Conservation (phyloP, 176 grass and related monocot genomes). For the Melocanna baccifera region DNA sequence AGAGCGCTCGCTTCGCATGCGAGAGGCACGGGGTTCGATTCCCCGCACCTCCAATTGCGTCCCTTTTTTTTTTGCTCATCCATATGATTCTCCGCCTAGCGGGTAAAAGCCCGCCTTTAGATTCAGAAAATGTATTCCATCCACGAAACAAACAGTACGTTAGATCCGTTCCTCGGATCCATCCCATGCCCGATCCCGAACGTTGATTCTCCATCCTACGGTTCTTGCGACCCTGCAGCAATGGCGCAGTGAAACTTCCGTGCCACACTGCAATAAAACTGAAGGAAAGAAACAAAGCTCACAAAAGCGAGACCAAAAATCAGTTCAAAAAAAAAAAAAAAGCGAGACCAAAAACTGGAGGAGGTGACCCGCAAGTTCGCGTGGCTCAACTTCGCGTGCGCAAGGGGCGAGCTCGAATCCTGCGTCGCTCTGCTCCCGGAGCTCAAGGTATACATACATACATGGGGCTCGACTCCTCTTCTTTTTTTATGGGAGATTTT, state of each 20-base stretch:
- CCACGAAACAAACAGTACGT: no score
- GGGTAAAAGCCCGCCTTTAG: not conserved
- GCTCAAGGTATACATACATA: conserved; percentile 48
- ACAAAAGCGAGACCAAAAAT: no score
- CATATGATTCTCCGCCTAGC: no score
- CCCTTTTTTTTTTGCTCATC: not conserved
- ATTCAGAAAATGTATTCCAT: not conserved
- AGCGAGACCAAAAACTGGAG: no score
- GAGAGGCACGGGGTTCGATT: conserved; percentile 99
- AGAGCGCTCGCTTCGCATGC: conserved; percentile 99
- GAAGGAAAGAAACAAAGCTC: not conserved
- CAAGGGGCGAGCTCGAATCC: conserved; percentile 39
- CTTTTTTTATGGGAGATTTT: not conserved
- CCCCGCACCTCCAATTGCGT: conserved; percentile 75
- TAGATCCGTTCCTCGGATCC: not conserved
- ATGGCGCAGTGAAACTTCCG: no score
- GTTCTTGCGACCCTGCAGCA: not conserved
- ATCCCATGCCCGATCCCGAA: not conserved
- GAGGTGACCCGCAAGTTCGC: conserved; percentile 44
- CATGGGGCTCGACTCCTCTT: not conserved
- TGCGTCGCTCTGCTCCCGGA: conserved; percentile 45
- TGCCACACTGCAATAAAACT: not conserved
- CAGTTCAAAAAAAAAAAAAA: no score
- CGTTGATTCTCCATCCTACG: not conserved
- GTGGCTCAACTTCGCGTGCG: conserved; percentile 44